Percentiles rank a stretch among this genome's conserved stretches.
Conservation (phyloP, 371 early-diverging fungal species). For the Zychaea mexicana region DNA sequence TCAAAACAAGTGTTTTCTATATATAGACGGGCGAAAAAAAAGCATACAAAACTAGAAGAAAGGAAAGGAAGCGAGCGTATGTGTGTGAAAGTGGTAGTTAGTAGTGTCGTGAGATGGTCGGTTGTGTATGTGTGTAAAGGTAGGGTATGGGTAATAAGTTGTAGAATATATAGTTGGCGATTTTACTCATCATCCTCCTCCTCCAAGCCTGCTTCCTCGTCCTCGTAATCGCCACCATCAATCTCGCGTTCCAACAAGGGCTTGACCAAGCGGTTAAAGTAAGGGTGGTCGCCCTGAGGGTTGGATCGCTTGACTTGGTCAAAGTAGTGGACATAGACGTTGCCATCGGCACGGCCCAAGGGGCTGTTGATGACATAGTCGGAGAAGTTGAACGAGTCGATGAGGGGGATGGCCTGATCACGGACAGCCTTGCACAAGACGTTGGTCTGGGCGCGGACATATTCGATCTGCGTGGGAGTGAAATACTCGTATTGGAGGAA, state of each 20-base stretch:
- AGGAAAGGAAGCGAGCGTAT: constrained; percentile 2
- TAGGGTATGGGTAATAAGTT: neutral
- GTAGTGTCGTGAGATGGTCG: too few relatives aligned
- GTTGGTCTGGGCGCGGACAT: constrained; percentile 66
- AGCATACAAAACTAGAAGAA: neutral
- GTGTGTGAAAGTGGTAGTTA: neutral
- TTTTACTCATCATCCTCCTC: constrained; percentile 32
- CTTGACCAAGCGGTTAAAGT: constrained; percentile 82
- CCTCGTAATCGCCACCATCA: constrained; percentile 51
- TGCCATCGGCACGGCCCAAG: constrained; percentile 86
- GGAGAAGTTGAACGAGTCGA: constrained; percentile 85
- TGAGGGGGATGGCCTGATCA: constrained; percentile 81
- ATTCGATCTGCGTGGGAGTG: constrained; percentile 71
- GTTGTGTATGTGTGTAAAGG: neutral
- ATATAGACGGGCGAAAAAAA: too few relatives aligned
- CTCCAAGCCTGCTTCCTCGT: constrained; percentile 49
- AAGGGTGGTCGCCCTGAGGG: constrained; percentile 74
- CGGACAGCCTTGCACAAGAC: constrained; percentile 74
- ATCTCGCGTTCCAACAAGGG: constrained; percentile 74
- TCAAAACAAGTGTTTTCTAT: too few relatives aligned
- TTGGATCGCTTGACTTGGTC: constrained; percentile 78
- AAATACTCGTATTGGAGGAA: constrained; percentile 89
- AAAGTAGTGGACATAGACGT: constrained; percentile 89
- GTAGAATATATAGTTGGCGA: neutral
- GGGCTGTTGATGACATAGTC: constrained; percentile 92